A percentile compares a stretch with the other conserved stretches of the same genome.
Conservation (phyloP, 1,284 basidiomycete species). For the Irpex rosettiformis region DNA sequence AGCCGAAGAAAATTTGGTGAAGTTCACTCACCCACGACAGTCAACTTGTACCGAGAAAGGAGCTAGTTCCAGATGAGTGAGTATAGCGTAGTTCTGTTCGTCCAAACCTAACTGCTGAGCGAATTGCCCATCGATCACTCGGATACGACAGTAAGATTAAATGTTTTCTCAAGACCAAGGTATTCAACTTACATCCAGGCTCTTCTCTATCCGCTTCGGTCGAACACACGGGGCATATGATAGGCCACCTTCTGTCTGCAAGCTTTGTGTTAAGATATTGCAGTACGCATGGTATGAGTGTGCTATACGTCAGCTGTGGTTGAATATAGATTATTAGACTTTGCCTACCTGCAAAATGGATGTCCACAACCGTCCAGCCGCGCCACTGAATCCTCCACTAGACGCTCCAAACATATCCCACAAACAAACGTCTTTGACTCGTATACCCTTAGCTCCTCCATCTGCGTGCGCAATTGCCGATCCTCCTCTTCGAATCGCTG, state of each 20-base stretch:
- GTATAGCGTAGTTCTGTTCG: constrained; percentile 42
- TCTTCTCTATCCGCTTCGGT: constrained; percentile 23
- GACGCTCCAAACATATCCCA: constrained; percentile 53
- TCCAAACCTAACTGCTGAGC: constrained; percentile 47
- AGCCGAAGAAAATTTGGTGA: background rate
- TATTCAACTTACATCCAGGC: constrained; percentile 32
- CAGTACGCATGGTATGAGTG: constrained; percentile 40
- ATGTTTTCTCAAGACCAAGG: too few relatives aligned
- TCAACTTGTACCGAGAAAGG: constrained; percentile 49
- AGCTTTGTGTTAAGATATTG: constrained; percentile 44
- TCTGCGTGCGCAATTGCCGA: constrained; percentile 33
- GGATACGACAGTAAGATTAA: too few relatives aligned
- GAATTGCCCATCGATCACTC: constrained; percentile 34
- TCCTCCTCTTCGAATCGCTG: constrained; percentile 45
- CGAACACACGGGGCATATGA: constrained; percentile 56
- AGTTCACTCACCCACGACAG: constrained; percentile 41
- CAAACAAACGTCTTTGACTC: constrained; percentile 45
- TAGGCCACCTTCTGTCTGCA: constrained; percentile 52
- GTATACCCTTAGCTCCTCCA: constrained; percentile 27
- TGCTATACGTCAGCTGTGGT: background rate
- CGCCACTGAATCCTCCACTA: constrained; percentile 43
- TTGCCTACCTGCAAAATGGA: constrained; percentile 39
- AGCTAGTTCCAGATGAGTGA: constrained; percentile 52
- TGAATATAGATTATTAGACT: too few relatives aligned
- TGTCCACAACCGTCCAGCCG: constrained; percentile 47